phyloP scores from a whole-genome alignment of 768 basidiomycete genomes.

The Infundibulicybe gibba region DNA sequence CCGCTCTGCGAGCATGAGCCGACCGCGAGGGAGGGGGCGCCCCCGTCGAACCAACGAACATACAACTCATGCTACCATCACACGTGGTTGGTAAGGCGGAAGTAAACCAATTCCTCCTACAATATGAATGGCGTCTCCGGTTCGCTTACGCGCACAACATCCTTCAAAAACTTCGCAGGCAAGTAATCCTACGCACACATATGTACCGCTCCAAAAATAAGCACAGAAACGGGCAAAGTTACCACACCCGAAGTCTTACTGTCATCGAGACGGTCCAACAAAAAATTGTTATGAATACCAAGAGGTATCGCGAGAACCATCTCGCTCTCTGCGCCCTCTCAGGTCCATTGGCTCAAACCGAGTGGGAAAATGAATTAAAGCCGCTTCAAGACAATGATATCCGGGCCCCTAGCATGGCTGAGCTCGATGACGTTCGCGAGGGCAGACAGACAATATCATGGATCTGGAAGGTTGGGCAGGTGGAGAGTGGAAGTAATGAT shows the following conservation, averaged over 20 bases:
- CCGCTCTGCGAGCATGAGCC: not conserved
- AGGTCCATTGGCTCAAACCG: not conserved
- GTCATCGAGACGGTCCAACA: not conserved
- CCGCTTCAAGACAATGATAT: not conserved
- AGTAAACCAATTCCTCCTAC: not conserved
- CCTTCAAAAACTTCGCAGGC: conserved; percentile 20
- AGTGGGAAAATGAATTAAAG: not conserved
- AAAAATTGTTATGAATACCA: not conserved
- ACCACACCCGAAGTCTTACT: conserved; percentile 15
- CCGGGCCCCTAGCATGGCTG: no score
- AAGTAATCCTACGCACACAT: conserved; percentile 22
- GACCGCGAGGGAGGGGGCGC: conserved; percentile 1
- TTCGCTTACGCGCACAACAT: conserved; percentile 24
- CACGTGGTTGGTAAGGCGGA: not conserved
- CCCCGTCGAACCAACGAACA: not conserved
- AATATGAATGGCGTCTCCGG: no score
- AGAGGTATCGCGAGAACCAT: not conserved
- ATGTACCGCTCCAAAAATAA: conserved; percentile 25
- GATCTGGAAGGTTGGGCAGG: no score
- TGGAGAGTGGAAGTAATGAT: no score
- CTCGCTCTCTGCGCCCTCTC: not conserved
- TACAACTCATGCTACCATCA: conserved; percentile 4
- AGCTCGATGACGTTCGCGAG: no score
- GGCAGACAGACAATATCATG: no score
- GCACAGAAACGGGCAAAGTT: conserved; percentile 18